Base-by-base conservation (phyloP, 176 grass and related monocot genomes). In the Otatea glauca region DNA sequence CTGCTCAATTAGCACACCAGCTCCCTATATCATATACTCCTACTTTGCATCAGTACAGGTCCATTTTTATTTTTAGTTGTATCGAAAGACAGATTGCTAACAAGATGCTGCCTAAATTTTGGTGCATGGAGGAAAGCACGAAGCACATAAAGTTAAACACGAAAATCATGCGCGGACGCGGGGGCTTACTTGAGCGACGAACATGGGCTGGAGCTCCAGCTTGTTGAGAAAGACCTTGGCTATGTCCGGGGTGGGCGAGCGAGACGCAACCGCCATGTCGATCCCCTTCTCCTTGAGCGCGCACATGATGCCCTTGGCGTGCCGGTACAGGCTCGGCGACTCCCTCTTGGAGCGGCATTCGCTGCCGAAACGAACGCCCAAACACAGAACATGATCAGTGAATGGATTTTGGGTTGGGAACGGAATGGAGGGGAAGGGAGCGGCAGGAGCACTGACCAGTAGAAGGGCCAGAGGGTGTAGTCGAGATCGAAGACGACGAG, bases 401-500 rank as follows among this genome's bases (percentile, higher is more conserved):
- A 37, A 37, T 37, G 35, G 1, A 37, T 37, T 37, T 37, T 37
- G 35, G 35, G 35, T 37, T 37, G 35, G 35, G 35, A 4, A 37
- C 35, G 35, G 35, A 37, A 37, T 37, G 35, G 35, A 37, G 35
- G 35, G 35, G 35, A 37, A 37, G 35, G 35, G 35, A 37, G 35
- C 35, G 35, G 35, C 35, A 37, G 47, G 21, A 29, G 27, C 23
- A 65, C 41, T 15, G 1, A 98, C 96, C 96, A 98, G 77, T 95
- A 93, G 85, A 98, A 98, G 65, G 96, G 93, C 96, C 96, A 98
- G n/a, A 98, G 91, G 64, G 96, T 98, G 77, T 95, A 92, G 83
- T 98, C 96, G 80, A 98, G 96, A 78, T 98, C 96, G 89, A 98
- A 98, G 70, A 98, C 91, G 71, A 98, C 96, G 76, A 95, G 88